Evolutionary conservation across 306 rosid species (phyloP), one percentile per base, ranked within the genome.

Genomic region (Arachis hypogaea): DNA sequence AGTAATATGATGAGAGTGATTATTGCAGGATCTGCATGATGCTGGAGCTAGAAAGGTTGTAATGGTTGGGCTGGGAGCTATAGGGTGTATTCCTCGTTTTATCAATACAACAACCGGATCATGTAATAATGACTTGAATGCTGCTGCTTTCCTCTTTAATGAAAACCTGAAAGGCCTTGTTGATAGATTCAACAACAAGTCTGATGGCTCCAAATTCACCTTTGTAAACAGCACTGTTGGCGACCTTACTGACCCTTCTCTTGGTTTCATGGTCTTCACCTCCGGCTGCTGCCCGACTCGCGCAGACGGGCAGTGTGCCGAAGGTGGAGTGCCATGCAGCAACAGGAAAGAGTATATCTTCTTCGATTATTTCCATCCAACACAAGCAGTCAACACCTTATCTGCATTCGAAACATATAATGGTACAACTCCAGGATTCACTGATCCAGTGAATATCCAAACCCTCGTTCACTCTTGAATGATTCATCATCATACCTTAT

Each of bases 21-120:
- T 33, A 33, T 33, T 33, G 38, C 67, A 88, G 90, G 29, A 0
- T 2, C 69, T 90, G 71, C 67, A 43, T 69, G 7, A 5, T 3
- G 3, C 9, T 59, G 88, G 96, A 61, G 97, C 89, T 54, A 85
- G 89, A 68, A 91, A 85, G 72, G 54, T 58, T 9, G 85, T 74
- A 1, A 1, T 86, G 43, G 36, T 60, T 55, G 88, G 90, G 59
- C 0, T 77, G 40, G 89, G 89, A 12, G 63, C 0, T 0, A 10
- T 91, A 6, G 97, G 97, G 0, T 86, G 86, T 62, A 55, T 50
- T 68, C 94, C 89, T 6, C 5, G 11, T 46, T 33, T 77, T 6
- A 69, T 43, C 0, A 3, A 63, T 8, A 36, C 0, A 0, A 56
- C 45, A 8, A 59, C 44, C 29, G 84, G 78, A 1, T 11, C 77